Base-by-base conservation (phyloP, 176 grass and related monocot species). In the Puya raimondii region DNA sequence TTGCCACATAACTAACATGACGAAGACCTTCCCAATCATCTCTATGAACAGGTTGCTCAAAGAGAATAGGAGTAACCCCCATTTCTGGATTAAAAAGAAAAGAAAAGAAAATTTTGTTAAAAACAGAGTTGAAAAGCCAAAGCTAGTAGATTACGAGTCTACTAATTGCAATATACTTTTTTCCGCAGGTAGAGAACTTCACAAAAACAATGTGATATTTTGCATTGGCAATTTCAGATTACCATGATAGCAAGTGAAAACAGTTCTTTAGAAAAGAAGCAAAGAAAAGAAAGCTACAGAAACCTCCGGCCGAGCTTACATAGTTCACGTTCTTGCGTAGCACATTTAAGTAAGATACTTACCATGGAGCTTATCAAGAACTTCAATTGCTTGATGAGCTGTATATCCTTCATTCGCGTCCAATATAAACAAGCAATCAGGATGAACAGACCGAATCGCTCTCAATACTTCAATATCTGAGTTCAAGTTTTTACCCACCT, bases 381-480 rank as follows among this genome's bases (percentile, higher is more conserved):
- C 82, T 88, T 99, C 86, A 77, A 93, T 91, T 68, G 94, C 94
- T 82, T 99, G 84, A 64, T 78, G 27, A 48, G 94, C 74, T 0
- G 69, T 99, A 70, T 99, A 99, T 6, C 90, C 94, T 80, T 99
- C 87, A 77, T 99, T 99, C 29, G 89, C 94, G 67, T 99, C 89
- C 75, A 97, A 72, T 72, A 93, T 90, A 75, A 97, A 93, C 4
- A 83, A 92, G 22, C 94, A 92, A 48, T 88, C 83, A 13, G 87
- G 87, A 48, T 91, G 87, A n/a, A 88, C 87, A 1, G 79, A 81
- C 51, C 87, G 54, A 72, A 99, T 93, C 49, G 90, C 85, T 79
- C 85, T 99, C 9, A 99, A 49, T 82, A 93, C 87, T 25, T 88
- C 82, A 16, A 99, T 80, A 64, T 93, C 94, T 2, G 85, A 99